Evolutionary conservation across 2,329 filamentous ascomycete species (phyloP).

Genomic region (Talaromyces sp.): DNA sequence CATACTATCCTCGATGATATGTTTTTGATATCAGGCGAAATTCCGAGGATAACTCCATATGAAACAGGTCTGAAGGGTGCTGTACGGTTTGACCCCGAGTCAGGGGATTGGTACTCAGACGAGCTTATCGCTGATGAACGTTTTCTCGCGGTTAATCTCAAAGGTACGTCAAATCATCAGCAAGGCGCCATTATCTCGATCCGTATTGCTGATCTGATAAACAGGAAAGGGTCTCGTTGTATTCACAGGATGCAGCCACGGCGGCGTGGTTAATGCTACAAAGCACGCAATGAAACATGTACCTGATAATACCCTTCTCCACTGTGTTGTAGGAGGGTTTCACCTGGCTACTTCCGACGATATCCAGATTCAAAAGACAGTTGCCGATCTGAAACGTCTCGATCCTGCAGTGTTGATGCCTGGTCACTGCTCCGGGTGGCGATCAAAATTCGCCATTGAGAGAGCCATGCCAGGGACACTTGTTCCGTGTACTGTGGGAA

Average conservation of each 20-base stretch:
- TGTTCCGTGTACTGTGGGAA: conserved; percentile 56
- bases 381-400: conserved; percentile 53
- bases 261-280: conserved; percentile 57
- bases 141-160: conserved; percentile 57
- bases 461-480: conserved; percentile 54
- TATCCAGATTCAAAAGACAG: conserved; percentile 48
- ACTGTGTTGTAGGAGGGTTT: conserved; percentile 58
- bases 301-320: conserved; percentile 43
- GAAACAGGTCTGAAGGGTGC: conserved; percentile 53
- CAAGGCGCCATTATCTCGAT: background rate
- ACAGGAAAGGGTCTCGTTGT: conserved; percentile 56
- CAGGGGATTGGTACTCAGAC: conserved; percentile 51
- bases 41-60: conserved; percentile 54
- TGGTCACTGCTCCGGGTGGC: conserved; percentile 61
- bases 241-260: conserved; percentile 60
- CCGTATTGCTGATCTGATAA: background rate
- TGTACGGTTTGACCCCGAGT: conserved; percentile 46
- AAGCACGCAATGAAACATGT: conserved; percentile 50
- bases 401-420: conserved; percentile 55
- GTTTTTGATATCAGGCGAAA: conserved; percentile 58
- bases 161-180: conserved; percentile 37
- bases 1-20: conserved; percentile 54
- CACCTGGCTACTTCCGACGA: conserved; percentile 54
- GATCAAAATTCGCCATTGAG: conserved; percentile 57
- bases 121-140: conserved; percentile 57